Conservation (phyloP, 2,329 filamentous ascomycete genomes). For the Trichoderma atrobrunneum region DNA sequence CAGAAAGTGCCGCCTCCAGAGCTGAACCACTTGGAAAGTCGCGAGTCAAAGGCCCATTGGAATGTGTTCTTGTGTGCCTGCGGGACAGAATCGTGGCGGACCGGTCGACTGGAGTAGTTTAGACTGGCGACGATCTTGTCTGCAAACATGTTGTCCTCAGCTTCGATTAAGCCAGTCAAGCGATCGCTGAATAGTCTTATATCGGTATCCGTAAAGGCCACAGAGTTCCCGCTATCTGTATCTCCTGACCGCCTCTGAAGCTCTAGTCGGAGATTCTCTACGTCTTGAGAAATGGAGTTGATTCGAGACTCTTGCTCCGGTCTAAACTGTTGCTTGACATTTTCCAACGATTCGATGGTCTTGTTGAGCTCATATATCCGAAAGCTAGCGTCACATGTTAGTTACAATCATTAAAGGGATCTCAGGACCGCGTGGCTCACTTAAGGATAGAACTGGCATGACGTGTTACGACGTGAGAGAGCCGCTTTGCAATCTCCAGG, state of each 20-base stretch:
- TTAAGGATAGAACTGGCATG: background rate
- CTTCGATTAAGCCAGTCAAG: background rate
- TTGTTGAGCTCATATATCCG: background rate
- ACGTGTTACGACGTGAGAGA: background rate
- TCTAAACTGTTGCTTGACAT: background rate
- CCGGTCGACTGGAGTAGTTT: background rate
- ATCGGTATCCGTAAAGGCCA: background rate
- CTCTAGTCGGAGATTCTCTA: background rate
- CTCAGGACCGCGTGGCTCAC: background rate
- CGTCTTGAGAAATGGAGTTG: background rate
- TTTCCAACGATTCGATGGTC: background rate
- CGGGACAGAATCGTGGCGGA: background rate
- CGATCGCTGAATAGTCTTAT: background rate
- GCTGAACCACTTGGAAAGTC: background rate
- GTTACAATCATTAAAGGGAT: accelerated
- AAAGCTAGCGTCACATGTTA: background rate
- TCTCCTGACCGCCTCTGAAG: background rate
- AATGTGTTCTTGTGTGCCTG: background rate
- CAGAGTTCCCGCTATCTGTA: background rate
- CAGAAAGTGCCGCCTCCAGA: background rate
- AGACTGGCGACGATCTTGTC: background rate
- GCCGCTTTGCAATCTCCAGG: background rate
- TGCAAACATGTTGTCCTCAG: background rate
- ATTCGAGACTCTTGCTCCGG: background rate
- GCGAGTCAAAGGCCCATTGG: background rate